These are phyloP conservation scores for Fusarium scirpi DNA, from an alignment of 2,329 filamentous ascomycete species.

Conservation along the genomic window DNA sequence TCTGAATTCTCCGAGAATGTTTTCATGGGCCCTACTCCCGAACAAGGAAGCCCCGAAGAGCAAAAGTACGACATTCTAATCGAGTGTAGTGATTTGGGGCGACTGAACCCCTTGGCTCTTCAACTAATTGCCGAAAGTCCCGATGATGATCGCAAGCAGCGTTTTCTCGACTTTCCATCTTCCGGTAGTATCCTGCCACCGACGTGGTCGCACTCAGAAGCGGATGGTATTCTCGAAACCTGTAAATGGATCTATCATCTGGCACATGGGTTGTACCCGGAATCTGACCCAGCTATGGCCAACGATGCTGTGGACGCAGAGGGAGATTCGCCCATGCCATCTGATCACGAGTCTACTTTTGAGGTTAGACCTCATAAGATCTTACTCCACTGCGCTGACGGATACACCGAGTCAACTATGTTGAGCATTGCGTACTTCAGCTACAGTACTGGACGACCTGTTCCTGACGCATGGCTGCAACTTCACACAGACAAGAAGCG, in stretches of 20 bases:
- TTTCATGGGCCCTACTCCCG: conserved; percentile 88
- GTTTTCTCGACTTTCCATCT: conserved; percentile 81
- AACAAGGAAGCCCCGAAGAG: conserved; percentile 69
- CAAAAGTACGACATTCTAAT: conserved; percentile 85
- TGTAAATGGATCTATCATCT: conserved; percentile 92
- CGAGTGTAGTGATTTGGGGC: conserved; percentile 87
- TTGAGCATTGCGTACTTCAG: conserved; percentile 92
- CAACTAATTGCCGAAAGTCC: conserved; percentile 70
- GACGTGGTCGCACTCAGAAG: conserved; percentile 84
- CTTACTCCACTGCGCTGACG: conserved; percentile 92
- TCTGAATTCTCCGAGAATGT: conserved; percentile 92
- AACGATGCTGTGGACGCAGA: conserved; percentile 47
- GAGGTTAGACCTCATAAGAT: conserved; percentile 70
- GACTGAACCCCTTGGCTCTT: conserved; percentile 77
- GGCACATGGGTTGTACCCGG: conserved; percentile 71
- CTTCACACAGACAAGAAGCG: conserved; percentile 84
- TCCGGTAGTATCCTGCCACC: conserved; percentile 93
- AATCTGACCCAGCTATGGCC: conserved; percentile 54
- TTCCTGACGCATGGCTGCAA: conserved; percentile 87
- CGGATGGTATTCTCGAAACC: conserved; percentile 85
- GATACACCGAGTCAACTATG: conserved; percentile 94
- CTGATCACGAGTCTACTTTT: conserved; percentile 29
- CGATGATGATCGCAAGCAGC: conserved; percentile 54
- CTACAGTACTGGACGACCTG: conserved; percentile 84
- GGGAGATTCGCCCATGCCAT: conserved; percentile 45